A percentile compares a stretch with the other conserved stretches of the same genome.
phyloP scores from a whole-genome alignment of 2,329 filamentous ascomycete genomes.

The Pyrenophora graminea region DNA sequence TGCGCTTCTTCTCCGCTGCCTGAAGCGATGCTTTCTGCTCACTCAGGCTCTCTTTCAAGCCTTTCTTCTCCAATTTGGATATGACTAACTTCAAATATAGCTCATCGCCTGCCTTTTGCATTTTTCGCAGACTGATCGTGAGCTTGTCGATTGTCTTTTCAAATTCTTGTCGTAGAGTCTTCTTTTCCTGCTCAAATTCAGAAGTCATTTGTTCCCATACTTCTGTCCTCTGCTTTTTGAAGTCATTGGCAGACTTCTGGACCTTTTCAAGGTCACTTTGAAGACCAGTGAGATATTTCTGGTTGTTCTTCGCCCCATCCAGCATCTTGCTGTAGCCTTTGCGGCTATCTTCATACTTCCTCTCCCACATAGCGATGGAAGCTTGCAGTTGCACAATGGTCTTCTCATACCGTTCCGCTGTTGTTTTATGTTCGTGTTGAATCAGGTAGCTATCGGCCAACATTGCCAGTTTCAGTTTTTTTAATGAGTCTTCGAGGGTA shows the following conservation, averaged over 20 bases:
- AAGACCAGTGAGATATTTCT: constrained; percentile 35
- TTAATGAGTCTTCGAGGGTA: constrained; percentile 10
- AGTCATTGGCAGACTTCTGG: constrained; percentile 11
- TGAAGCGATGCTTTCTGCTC: constrained; percentile 17
- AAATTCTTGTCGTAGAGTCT: constrained; percentile 18
- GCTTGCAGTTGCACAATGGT: constrained; percentile 13
- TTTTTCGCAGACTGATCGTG: constrained; percentile 13
- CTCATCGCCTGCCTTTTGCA: constrained; percentile 24
- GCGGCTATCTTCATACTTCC: constrained; percentile 6
- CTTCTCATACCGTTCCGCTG: constrained; percentile 10
- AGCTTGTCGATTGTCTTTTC: constrained; percentile 14
- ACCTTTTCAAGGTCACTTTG: constrained; percentile 34
- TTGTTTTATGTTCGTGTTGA: constrained; percentile 10
- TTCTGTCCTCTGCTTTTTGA: constrained; percentile 19
- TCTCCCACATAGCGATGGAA: constrained; percentile 13
- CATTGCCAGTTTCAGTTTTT: constrained; percentile 14
- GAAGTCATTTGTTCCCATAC: constrained; percentile 20
- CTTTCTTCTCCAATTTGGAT: constrained; percentile 17
- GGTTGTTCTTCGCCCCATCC: constrained; percentile 22
- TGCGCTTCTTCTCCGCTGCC: constrained; percentile 28
- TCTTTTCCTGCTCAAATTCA: constrained; percentile 30
- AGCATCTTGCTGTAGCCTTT: constrained; percentile 10
- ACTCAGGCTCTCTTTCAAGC: constrained; percentile 17
- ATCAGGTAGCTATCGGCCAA: constrained; percentile 15
- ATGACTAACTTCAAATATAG: constrained; percentile 14